Evolutionary conservation across 2,329 filamentous ascomycete genomes (phyloP), one percentile per base, ranked within the genome.

Genomic region (Apiospora malaysiana): DNA sequence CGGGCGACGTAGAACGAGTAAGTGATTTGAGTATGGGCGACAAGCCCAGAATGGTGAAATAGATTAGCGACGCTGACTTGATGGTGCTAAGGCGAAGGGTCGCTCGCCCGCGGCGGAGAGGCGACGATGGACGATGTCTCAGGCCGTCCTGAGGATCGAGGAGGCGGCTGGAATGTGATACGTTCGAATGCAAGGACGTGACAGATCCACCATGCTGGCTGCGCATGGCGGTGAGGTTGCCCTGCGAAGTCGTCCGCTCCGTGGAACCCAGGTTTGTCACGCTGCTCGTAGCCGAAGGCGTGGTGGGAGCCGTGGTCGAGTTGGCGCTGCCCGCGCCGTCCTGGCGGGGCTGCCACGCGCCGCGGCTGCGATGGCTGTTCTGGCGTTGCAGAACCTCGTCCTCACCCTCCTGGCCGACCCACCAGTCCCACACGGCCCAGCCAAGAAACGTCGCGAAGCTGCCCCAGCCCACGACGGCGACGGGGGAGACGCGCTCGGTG

Each of bases 11-110:
- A 6, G 95, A 98, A 68, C 89, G 89, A 0, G 96, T 99, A n/a
- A 99, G 88, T 1, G 95, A 98, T 81, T 98, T 98, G 73, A 99
- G 90, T 74, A 99, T 98, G 0, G 96, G 96, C 56, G 94, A 97
- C 4, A 99, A 88, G 14, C 95, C 96, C 4, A 98, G 89, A 18
- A 99, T 87, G 4, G 94, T 95, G 75, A 93, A 97, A 83, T 97
- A 98, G 77, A 98, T 98, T 68, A 98, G 87, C 47, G 97, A 86
- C 0, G 95, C 95, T 0, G 95, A 98, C 82, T 98, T 98, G 75
- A 95, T 90, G 0, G 96, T 98, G 45, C 92, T 90, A 5, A 98
- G 78, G 25, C 88, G 86, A 69, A 88, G 83, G 75, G 86, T 85
- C 16, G 82, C 82, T 65, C 84, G 85, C 67, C 81, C 81, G 32